These are phyloP conservation scores for Diophrys appendiculata DNA, from an alignment of 73 alveolate species.

Conservation along the genomic window DNA sequence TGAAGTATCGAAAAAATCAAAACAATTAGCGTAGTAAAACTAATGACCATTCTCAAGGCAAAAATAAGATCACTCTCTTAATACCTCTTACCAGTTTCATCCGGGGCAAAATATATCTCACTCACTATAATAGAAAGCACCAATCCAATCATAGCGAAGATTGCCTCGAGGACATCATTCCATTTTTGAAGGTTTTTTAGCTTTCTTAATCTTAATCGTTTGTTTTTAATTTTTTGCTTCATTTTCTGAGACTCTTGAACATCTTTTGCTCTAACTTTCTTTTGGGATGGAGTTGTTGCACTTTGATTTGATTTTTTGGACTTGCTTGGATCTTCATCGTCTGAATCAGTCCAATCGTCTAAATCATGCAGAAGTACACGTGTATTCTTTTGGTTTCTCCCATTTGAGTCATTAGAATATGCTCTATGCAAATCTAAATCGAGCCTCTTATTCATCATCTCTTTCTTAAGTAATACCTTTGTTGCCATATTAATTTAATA, in stretches of 20 bases:
- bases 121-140: constrained; percentile 20
- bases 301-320: neutral
- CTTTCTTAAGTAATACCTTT: neutral
- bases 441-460: neutral
- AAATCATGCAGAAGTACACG: neutral
- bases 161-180: constrained; percentile 18
- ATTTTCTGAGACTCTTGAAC: neutral
- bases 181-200: neutral
- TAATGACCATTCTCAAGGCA: neutral
- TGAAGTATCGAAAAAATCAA: constrained; percentile 4
- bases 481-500: too few species aligned
- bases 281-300: neutral
- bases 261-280: neutral
- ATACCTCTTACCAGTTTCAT: neutral
- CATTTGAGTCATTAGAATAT: too few species aligned
- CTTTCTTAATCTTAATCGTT: neutral
- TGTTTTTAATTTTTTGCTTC: neutral
- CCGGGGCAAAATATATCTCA: neutral
- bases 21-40: neutral
- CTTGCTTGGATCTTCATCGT: neutral
- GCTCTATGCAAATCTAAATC: neutral
- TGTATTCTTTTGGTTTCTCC: neutral
- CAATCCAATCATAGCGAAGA: constrained; percentile 33
- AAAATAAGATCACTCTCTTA: neutral
- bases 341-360: neutral